Base-by-base conservation (phyloP, 176 grass and related monocot genomes). In the Leersia perrieri region DNA sequence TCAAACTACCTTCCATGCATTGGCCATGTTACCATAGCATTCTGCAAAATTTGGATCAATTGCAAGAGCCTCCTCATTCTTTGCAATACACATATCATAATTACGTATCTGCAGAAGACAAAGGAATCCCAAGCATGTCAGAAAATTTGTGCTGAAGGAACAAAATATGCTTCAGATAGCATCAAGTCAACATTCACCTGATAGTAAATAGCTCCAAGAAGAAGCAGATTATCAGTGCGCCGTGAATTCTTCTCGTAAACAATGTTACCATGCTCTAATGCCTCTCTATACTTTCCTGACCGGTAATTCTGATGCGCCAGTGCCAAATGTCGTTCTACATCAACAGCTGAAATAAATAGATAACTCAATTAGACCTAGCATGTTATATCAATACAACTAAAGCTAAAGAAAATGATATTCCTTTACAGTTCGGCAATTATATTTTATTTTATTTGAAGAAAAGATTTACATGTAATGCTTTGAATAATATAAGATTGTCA, bases 1-100 rank as follows among this genome's bases (percentile, higher is more conserved):
- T 15, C 18, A 49, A 65, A 92, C 16, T 85, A 99, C 97, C 97
- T 95, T 99, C 97, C 97, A 99, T 63, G 97, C 97, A 99, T 99
- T 99, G 53, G 89, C 97, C 97, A 99, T 99, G 85, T 99, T 99
- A 68, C 97, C 97, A 13, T 96, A 99, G 60, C 93, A 99, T 70
- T 95, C 97, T 32, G 93, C 91, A 91, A 99, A 95, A 28, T 83
- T 84, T 33, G 97, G 89, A 86, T 99, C 93, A 74, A 99, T 93
- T 29, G 89, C 78, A 79, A 99, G 83, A 79, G 97, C 97, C 83
- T 99, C 97, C 79, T 99, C 86, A 64, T 99, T 99, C 82, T 99
- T 99, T 84, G 89, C 84, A 76, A 99, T 91, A 66, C 93, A 99
- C 89, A 88, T 88, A 45, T 95, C 97, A 90, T 91, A 93, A 88